These are phyloP conservation scores for Colletotrichum eremochloae DNA, from an alignment of 2,329 filamentous ascomycete genomes.

Conservation along the genomic window DNA sequence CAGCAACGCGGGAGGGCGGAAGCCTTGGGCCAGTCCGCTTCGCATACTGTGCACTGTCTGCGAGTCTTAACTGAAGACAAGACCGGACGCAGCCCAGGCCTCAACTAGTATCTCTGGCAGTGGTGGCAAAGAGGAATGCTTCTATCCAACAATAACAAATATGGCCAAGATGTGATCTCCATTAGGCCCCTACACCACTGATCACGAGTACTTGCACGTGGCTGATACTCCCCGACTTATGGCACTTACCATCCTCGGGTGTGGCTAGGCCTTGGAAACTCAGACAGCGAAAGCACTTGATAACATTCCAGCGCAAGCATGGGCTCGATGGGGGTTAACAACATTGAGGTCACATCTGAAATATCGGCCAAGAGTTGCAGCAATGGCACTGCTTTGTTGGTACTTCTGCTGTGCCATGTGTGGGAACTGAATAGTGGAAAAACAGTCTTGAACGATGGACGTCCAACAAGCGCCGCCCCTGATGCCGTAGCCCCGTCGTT, in stretches of 20 bases:
- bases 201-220: background rate
- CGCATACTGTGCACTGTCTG: background rate
- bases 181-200: background rate
- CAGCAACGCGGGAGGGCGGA: conserved; percentile 1
- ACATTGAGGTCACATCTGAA: background rate
- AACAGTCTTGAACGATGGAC: background rate
- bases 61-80: background rate
- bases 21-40: background rate
- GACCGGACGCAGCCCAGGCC: background rate
- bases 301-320: conserved; percentile 21
- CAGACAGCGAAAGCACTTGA: background rate
- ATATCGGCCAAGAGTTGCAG: background rate
- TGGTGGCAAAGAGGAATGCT: background rate
- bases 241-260: background rate
- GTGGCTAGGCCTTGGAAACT: conserved; percentile 8
- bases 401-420: background rate
- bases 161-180: background rate
- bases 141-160: background rate
- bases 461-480: background rate
- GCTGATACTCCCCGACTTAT: background rate
- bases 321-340: background rate
- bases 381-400: background rate
- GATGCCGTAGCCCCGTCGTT: conserved; percentile 18
- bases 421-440: background rate
- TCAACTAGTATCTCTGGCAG: background rate